Percentiles rank a stretch among this genome's conserved stretches.
phyloP scores from a whole-genome alignment of 2,329 filamentous ascomycete genomes.

The Penicillium oxalicum region DNA sequence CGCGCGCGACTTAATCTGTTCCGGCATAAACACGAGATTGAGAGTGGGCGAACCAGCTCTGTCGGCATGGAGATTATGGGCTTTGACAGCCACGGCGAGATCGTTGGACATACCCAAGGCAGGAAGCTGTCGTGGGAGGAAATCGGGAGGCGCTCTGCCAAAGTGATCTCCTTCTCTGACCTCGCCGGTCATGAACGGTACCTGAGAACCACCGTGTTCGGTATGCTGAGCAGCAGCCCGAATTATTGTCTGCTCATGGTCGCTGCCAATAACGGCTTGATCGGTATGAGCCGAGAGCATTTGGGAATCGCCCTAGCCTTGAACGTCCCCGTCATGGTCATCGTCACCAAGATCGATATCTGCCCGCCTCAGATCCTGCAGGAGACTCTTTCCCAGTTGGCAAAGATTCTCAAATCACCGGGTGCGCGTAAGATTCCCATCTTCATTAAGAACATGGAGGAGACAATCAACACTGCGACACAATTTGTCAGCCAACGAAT shows the following conservation, averaged over 20 bases:
- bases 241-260: conserved; percentile 99
- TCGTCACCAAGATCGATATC: conserved; percentile 97
- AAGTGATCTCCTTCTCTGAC: conserved; percentile 95
- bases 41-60: conserved; percentile 89
- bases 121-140: conserved; percentile 94
- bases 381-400: conserved; percentile 87
- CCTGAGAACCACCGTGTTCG: conserved; percentile 91
- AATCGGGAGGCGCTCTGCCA: conserved; percentile 86
- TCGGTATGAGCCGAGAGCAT: conserved; percentile 98
- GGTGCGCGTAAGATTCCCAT: conserved; percentile 93
- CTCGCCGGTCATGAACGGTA: conserved; percentile 94
- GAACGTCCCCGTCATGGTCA: conserved; percentile 96
- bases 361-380: conserved; percentile 92
- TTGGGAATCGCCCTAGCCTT: conserved; percentile 88
- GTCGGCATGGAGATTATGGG: conserved; percentile 99
- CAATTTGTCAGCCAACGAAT: conserved; percentile 95
- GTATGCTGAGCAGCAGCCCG: conserved; percentile 84
- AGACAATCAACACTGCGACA: conserved; percentile 89
- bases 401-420: conserved; percentile 86
- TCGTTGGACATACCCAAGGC: conserved; percentile 75
- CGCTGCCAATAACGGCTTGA: conserved; percentile 91
- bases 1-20: conserved; percentile 94
- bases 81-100: conserved; percentile 79
- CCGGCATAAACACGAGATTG: conserved; percentile 95
- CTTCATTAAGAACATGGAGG: conserved; percentile 85